Percentiles rank a stretch among this genome's conserved stretches.
Conservation (phyloP, 2,329 filamentous ascomycete genomes). For the Fusarium siculi region DNA sequence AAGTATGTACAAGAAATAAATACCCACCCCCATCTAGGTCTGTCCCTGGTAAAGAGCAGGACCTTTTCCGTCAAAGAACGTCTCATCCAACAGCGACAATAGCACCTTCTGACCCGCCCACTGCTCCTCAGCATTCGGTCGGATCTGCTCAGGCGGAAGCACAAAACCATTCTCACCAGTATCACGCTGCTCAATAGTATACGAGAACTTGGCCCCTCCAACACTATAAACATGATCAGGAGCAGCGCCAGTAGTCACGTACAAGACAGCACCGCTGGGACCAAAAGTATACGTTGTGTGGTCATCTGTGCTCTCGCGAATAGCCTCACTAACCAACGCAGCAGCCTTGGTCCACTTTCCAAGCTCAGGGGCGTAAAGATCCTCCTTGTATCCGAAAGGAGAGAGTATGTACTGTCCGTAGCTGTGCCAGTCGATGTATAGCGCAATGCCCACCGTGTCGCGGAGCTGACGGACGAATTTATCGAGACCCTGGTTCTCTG, state of each 20-base stretch:
- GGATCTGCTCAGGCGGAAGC: conserved; percentile 51
- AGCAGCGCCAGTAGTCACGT: conserved; percentile 48
- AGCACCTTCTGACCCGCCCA: conserved; percentile 52
- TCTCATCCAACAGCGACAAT: conserved; percentile 47
- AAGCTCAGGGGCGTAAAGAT: conserved; percentile 51
- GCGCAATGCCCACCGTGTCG: conserved; percentile 51
- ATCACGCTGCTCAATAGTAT: conserved; percentile 52
- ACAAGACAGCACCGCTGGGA: conserved; percentile 52
- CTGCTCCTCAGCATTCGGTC: conserved; percentile 51
- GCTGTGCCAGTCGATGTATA: conserved; percentile 60
- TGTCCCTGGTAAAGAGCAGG: conserved; percentile 34
- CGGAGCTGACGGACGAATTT: conserved; percentile 47
- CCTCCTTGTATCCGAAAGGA: conserved; percentile 59
- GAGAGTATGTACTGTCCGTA: conserved; percentile 58
- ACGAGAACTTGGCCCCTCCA: conserved; percentile 49
- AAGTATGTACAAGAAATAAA: background rate
- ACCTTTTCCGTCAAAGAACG: conserved; percentile 49
- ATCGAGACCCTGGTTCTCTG: conserved; percentile 59
- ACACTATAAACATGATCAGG: conserved; percentile 45
- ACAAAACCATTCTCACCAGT: conserved; percentile 51
- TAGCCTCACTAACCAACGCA: conserved; percentile 40
- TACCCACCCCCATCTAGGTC: background rate
- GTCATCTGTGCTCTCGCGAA: conserved; percentile 46
- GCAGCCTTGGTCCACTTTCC: conserved; percentile 54
- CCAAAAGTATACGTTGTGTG: conserved; percentile 51